Conservation (phyloP, 257 asterid genomes). For the Nicotiana sylvestris region DNA sequence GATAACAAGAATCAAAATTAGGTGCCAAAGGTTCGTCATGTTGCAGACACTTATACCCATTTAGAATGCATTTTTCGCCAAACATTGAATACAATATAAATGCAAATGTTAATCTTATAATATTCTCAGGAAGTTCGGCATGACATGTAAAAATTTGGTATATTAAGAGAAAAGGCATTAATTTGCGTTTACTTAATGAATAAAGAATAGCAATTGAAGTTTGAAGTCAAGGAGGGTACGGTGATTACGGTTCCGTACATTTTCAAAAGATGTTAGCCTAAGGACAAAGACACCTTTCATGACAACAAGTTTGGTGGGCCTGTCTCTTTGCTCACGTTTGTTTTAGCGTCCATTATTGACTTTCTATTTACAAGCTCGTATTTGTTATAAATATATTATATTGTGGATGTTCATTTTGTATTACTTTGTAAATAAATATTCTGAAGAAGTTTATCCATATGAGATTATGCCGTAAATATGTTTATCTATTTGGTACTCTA, state of each 20-base stretch:
- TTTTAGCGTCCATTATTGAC: too few relatives aligned
- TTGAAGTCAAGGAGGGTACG: background rate
- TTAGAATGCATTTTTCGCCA: background rate
- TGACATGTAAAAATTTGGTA: background rate
- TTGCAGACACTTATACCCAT: background rate
- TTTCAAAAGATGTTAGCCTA: background rate
- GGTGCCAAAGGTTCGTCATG: background rate
- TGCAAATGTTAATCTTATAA: background rate
- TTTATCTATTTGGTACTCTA: too few relatives aligned
- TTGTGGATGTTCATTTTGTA: too few relatives aligned
- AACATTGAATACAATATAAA: background rate
- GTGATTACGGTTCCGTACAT: background rate
- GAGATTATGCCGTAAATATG: too few relatives aligned
- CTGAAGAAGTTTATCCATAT: too few relatives aligned
- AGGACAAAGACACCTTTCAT: background rate
- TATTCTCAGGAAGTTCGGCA: background rate
- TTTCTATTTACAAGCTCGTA: too few relatives aligned
- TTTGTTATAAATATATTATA: too few relatives aligned
- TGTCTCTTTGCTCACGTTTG: too few relatives aligned
- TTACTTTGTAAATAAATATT: too few relatives aligned
- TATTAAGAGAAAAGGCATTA: background rate
- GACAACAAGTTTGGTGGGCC: too few relatives aligned
- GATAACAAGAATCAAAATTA: background rate
- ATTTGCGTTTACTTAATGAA: background rate
- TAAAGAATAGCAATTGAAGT: background rate